phyloP scores from a whole-genome alignment of 2,329 filamentous ascomycete species.

The Emericellopsis cladophorae region DNA sequence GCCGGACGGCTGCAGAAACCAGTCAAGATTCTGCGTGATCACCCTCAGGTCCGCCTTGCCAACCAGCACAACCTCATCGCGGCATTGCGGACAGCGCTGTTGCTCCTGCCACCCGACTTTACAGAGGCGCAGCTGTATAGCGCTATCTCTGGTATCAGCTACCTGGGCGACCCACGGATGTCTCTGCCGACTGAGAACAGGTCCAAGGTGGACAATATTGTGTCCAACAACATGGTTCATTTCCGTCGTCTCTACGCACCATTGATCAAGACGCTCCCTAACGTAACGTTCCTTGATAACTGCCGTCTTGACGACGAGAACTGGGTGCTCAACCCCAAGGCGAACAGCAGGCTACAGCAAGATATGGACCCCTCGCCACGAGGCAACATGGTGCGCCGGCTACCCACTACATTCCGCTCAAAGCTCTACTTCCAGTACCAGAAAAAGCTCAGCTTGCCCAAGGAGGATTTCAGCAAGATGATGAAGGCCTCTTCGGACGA shows the following conservation, averaged over 20 bases:
- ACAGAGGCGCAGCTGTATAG: conserved; percentile 80
- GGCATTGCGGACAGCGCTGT: conserved; percentile 76
- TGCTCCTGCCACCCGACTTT: conserved; percentile 74
- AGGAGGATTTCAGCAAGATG: conserved; percentile 73
- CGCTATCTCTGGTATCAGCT: conserved; percentile 85
- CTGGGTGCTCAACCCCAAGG: conserved; percentile 28
- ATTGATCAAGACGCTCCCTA: conserved; percentile 79
- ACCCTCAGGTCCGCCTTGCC: conserved; percentile 80
- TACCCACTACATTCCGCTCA: conserved; percentile 76
- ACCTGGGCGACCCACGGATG: conserved; percentile 96
- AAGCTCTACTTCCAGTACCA: conserved; percentile 94
- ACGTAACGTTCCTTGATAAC: conserved; percentile 61
- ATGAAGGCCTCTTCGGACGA: conserved; percentile 65
- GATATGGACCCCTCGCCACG: conserved; percentile 87
- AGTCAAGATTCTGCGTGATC: conserved; percentile 92
- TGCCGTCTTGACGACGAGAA: conserved; percentile 22
- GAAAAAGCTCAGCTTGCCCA: conserved; percentile 75
- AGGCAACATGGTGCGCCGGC: conserved; percentile 89
- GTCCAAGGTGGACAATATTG: conserved; percentile 87
- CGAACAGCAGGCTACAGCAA: conserved; percentile 61
- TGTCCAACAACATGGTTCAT: conserved; percentile 78
- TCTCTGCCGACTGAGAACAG: conserved; percentile 79
- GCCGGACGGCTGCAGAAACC: conserved; percentile 93
- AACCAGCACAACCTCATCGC: conserved; percentile 95
- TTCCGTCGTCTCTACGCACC: conserved; percentile 88